Base-by-base conservation (phyloP, 108 stramenopile genomes). In the Chaetoceros muelleri region DNA sequence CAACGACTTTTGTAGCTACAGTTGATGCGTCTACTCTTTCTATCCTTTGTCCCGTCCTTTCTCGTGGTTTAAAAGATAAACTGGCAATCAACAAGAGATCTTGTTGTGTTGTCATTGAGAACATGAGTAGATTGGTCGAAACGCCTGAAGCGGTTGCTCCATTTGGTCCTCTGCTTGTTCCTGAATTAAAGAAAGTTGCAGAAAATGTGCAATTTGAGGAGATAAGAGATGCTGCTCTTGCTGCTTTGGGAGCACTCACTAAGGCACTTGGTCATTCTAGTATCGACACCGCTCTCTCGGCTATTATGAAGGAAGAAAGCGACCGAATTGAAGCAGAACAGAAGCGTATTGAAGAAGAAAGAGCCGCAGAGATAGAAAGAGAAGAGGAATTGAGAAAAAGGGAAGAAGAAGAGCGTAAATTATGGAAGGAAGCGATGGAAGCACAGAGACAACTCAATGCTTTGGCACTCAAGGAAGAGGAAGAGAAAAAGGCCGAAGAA, bases 161-260 rank as follows among this genome's bases (percentile, higher is more conserved):
- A 1, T 96, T 96, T 71, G 78, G 94, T 22, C 88, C 91, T 3
- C 71, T 94, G 24, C 64, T 98, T 54, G 92, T 96, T 58, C 97
- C 97, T 20, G 94, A 92, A 65, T 66, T 98, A 34, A 87, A 96
- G 76, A 85, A 81, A 62, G 93, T 95, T 19, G 87, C 88, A 0
- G 69, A 74, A 48, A 95, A 90, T 72, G 95, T 98, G 34, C 91
- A 95, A 27, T 91, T 96, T 73, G 94, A 95, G 56, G 97, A 98
- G 60, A 95, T 96, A 44, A 80, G 97, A n/a, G 93, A 95, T 55
- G 85, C 89, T 40, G 95, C 95, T 3, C 65, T 90, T 34, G 84
- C 76, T 57, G 93, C 93, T 2, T 65, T 88, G 2, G 70, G 76
- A 30, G 75, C 82, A 18, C 64, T 94, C 30, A 88, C 88, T 24